phyloP scores from a whole-genome alignment of 2,329 filamentous ascomycete species.

The Pseudocercospora fuligena region DNA sequence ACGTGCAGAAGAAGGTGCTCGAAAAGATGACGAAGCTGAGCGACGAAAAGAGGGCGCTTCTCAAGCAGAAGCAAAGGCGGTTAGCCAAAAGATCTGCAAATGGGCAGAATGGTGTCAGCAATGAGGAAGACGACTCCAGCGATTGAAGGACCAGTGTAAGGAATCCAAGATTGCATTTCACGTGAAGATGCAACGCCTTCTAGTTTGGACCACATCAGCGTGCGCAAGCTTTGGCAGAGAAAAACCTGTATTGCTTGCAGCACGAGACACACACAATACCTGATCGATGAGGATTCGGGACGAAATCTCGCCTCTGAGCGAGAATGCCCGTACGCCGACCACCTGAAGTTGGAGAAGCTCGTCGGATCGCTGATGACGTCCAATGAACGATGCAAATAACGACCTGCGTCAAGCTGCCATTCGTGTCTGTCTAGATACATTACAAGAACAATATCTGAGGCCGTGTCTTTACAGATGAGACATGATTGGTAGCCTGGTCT shows the following conservation, averaged over 20 bases:
- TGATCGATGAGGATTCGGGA: neutral
- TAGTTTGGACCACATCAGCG: neutral
- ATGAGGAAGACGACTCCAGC: constrained; percentile 21
- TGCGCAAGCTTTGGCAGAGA: neutral
- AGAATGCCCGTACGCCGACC: neutral
- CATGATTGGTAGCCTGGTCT: neutral
- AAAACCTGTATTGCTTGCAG: neutral
- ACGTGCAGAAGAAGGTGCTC: constrained; percentile 52
- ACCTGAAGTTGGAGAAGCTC: neutral
- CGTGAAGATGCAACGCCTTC: neutral
- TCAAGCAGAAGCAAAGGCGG: constrained; percentile 38
- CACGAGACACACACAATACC: neutral
- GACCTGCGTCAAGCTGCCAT: constrained; percentile 5
- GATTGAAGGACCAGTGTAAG: constrained; percentile 13
- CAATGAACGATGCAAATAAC: neutral
- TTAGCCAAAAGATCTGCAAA: constrained; percentile 1
- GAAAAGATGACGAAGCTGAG: constrained; percentile 50
- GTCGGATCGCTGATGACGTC: neutral
- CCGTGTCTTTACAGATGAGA: constrained; percentile 1
- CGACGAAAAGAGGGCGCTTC: constrained; percentile 46
- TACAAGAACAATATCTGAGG: constrained; percentile 1
- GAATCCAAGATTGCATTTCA: neutral
- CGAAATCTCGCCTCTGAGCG: neutral
- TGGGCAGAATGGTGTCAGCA: constrained; percentile 16
- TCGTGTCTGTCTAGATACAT: neutral